These are phyloP conservation scores for Solanum peruvianum DNA, from an alignment of 257 asterid genomes.

Conservation along the genomic window DNA sequence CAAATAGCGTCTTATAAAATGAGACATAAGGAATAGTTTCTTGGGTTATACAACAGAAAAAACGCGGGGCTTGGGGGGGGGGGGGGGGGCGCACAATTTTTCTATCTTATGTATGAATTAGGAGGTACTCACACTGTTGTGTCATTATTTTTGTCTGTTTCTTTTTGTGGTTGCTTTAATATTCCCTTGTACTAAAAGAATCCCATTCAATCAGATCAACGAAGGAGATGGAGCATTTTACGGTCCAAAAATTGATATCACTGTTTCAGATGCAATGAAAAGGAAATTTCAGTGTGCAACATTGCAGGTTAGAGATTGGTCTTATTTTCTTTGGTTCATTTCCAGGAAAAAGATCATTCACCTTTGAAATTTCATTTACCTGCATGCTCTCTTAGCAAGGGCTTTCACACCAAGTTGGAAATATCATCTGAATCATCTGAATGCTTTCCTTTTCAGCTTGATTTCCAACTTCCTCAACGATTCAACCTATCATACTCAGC, in stretches of 20 bases:
- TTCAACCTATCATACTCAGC: slow-evolving; percentile 86
- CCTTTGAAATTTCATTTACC: neutral
- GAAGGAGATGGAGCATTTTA: slow-evolving; percentile 98
- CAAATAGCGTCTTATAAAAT: neutral
- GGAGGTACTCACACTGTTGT: neutral
- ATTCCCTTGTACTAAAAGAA: slow-evolving; percentile 10
- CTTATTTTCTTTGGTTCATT: neutral
- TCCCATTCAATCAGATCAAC: slow-evolving; percentile 40
- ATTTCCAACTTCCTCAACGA: slow-evolving; percentile 92
- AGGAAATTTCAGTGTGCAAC: slow-evolving; percentile 95
- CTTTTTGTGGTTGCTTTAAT: slow-evolving; percentile 1
- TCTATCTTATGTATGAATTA: neutral
- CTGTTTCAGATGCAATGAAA: slow-evolving; percentile 79
- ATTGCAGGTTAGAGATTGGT: slow-evolving; percentile 64
- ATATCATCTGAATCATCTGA: neutral
- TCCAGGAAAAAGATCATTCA: neutral
- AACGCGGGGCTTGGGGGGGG: neutral
- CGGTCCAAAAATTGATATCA: slow-evolving; percentile 86
- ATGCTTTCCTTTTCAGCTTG: slow-evolving; percentile 66
- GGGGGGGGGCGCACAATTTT: neutral
- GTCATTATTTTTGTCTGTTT: neutral
- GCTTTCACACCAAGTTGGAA: neutral
- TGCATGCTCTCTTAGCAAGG: slow-evolving; percentile 14
- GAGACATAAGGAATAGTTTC: neutral
- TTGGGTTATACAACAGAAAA: neutral